Conservation (phyloP, 805 yeast genomes). For the Suhomyces xylopsoci region DNA sequence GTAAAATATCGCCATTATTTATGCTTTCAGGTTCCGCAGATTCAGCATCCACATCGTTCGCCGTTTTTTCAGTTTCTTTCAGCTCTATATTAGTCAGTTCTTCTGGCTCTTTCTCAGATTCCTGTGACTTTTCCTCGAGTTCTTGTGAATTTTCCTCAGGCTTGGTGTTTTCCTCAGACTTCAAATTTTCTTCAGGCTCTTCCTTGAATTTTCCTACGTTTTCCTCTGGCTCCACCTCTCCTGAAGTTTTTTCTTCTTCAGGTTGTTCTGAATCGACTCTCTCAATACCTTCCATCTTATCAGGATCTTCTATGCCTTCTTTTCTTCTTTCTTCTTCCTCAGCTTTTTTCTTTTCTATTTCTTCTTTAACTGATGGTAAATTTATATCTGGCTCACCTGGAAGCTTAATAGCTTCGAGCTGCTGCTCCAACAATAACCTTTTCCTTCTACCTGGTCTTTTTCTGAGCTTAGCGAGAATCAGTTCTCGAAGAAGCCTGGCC, state of each 20-base stretch:
- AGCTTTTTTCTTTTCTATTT: slow-evolving; percentile 21
- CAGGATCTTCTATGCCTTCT: slow-evolving; percentile 5
- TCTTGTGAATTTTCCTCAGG: neutral
- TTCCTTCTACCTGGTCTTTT: slow-evolving; percentile 46
- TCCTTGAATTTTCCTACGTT: neutral
- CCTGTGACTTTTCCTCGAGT: neutral
- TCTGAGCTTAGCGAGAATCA: slow-evolving; percentile 32
- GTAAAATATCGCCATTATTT: neutral
- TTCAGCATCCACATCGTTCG: neutral
- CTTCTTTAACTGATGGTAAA: slow-evolving; percentile 26
- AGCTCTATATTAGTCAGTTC: neutral
- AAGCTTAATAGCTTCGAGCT: slow-evolving; percentile 18
- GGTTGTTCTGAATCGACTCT: slow-evolving; percentile 8
- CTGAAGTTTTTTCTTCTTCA: slow-evolving; percentile 14
- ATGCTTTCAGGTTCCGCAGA: neutral
- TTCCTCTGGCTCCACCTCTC: neutral
- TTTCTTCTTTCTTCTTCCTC: slow-evolving; percentile 18
- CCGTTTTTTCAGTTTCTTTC: neutral
- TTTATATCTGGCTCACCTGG: slow-evolving; percentile 31
- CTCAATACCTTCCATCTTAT: slow-evolving; percentile 19
- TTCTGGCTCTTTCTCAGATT: neutral
- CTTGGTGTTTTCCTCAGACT: too few species aligned
- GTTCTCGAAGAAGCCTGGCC: slow-evolving; percentile 39
- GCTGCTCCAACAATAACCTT: slow-evolving; percentile 33
- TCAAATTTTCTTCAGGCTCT: neutral